phyloP scores from a whole-genome alignment of 2,329 filamentous ascomycete species.

The Cordyceps fumosorosea region DNA sequence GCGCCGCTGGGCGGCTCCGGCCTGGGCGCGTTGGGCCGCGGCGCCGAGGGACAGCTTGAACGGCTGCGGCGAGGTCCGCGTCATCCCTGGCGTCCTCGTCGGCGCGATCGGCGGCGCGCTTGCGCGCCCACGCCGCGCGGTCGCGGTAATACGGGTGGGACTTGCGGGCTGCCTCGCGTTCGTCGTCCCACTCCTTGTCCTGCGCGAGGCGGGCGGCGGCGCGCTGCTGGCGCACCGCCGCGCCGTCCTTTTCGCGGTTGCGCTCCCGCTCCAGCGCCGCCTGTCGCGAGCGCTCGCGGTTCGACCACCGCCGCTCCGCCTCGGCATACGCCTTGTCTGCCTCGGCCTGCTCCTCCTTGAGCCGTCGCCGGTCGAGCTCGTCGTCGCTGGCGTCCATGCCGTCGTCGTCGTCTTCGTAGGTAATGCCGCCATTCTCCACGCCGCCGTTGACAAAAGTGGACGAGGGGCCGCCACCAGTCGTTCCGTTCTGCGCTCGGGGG shows the following conservation, averaged over 20 bases:
- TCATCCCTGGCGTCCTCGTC: slow-evolving; percentile 74
- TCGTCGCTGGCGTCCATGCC: slow-evolving; percentile 83
- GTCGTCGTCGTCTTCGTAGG: slow-evolving; percentile 75
- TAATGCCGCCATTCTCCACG: slow-evolving; percentile 42
- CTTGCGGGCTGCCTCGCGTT: slow-evolving; percentile 68
- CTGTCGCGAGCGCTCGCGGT: slow-evolving; percentile 76
- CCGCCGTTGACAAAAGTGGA: slow-evolving; percentile 62
- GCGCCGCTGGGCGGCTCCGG: slow-evolving; percentile 41
- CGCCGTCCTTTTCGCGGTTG: slow-evolving; percentile 71
- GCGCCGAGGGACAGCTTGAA: slow-evolving; percentile 93
- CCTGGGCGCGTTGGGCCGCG: slow-evolving; percentile 66
- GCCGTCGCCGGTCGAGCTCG: slow-evolving; percentile 69
- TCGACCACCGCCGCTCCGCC: slow-evolving; percentile 83
- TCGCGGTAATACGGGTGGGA: slow-evolving; percentile 81
- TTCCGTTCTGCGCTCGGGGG: slow-evolving; percentile 59
- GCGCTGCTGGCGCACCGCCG: slow-evolving; percentile 55
- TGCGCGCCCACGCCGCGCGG: slow-evolving; percentile 75
- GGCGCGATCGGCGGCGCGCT: slow-evolving; percentile 64
- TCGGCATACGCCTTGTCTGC: slow-evolving; percentile 76
- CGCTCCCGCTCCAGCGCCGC: slow-evolving; percentile 81
- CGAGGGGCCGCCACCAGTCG: slow-evolving; percentile 31
- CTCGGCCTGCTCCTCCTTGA: slow-evolving; percentile 66
- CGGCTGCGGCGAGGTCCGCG: slow-evolving; percentile 70
- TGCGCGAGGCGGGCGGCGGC: slow-evolving; percentile 62
- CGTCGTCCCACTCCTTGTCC: slow-evolving; percentile 77